These are phyloP conservation scores for Onygenales sp. DNA, from an alignment of 2,329 filamentous ascomycete species.

Conservation along the genomic window DNA sequence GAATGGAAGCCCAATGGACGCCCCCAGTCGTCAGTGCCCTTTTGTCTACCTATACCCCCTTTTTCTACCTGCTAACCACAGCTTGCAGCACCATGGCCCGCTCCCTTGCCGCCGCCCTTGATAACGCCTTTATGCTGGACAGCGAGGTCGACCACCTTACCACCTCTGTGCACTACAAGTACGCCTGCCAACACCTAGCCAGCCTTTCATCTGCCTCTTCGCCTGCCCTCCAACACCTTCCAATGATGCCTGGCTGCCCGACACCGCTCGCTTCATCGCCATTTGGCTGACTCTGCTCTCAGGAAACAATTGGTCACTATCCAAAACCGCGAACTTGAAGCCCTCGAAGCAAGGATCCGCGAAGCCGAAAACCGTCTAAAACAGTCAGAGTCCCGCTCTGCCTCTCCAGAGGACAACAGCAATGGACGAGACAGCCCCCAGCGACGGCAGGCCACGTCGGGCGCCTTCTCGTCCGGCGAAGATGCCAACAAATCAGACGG, in stretches of 20 bases:
- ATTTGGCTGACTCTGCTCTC: not conserved
- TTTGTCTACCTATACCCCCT: constrained; percentile 3
- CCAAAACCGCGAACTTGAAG: constrained; percentile 71
- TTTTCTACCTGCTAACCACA: constrained; percentile 15
- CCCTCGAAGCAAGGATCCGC: constrained; percentile 71
- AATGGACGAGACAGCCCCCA: constrained; percentile 9
- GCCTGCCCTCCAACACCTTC: not conserved
- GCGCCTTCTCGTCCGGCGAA: constrained; percentile 13
- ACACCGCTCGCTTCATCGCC: not conserved
- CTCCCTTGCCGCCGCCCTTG: constrained; percentile 76
- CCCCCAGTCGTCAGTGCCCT: constrained; percentile 60
- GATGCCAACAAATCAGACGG: constrained; percentile 8
- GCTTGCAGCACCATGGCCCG: constrained; percentile 66
- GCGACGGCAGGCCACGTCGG: constrained; percentile 12
- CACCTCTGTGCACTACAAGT: constrained; percentile 74
- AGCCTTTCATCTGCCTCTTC: constrained; percentile 9
- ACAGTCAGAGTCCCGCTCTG: constrained; percentile 18
- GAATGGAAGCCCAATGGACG: constrained; percentile 75
- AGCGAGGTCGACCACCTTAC: constrained; percentile 65
- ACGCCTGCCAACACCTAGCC: constrained; percentile 23
- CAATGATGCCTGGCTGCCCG: not conserved
- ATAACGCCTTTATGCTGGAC: constrained; percentile 83
- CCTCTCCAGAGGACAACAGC: constrained; percentile 7
- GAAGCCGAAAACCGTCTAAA: constrained; percentile 75
- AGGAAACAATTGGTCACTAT: constrained; percentile 72